Evolutionary conservation across 352 stramenopile species (phyloP).

Genomic region (Plasmopara muralis): DNA sequence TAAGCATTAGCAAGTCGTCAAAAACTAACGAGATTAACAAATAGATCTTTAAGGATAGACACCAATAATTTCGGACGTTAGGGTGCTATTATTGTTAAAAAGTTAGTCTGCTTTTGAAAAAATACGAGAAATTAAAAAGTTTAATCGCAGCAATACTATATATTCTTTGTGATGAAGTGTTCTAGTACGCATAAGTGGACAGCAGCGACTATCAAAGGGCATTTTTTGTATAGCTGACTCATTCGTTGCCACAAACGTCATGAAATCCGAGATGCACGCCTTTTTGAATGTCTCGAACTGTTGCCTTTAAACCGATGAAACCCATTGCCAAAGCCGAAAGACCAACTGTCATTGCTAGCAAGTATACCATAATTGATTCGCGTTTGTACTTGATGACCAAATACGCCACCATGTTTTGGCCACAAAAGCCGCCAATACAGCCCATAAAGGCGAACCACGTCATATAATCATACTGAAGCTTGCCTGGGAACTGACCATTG

Average conservation of each 20-base stretch:
- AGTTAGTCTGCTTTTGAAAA: no score
- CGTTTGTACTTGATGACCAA: constrained; percentile 89
- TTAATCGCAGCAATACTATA: no score
- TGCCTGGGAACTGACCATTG: constrained; percentile 67
- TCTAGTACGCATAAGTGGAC: no score
- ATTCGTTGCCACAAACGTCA: constrained; percentile 57
- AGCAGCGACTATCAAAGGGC: no score
- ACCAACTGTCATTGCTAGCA: constrained; percentile 63
- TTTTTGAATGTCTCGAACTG: constrained; percentile 50
- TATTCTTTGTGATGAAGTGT: no score
- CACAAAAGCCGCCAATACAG: constrained; percentile 73
- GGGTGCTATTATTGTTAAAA: no score
- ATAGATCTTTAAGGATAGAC: no score
- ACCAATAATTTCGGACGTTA: no score
- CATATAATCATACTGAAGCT: constrained; percentile 89
- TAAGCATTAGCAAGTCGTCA: no score
- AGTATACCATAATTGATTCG: constrained; percentile 80
- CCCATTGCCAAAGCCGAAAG: constrained; percentile 68
- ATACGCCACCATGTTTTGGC: constrained; percentile 79
- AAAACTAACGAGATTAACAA: no score
- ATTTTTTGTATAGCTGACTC: constrained; percentile 4
- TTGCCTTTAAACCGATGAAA: constrained; percentile 49
- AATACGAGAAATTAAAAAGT: no score
- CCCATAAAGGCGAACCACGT: constrained; percentile 87
- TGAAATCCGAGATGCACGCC: constrained; percentile 59